Evolutionary conservation across 345 rosid species (phyloP), one percentile per base, ranked within the genome.

Genomic region (Kernera saxatilis): DNA sequence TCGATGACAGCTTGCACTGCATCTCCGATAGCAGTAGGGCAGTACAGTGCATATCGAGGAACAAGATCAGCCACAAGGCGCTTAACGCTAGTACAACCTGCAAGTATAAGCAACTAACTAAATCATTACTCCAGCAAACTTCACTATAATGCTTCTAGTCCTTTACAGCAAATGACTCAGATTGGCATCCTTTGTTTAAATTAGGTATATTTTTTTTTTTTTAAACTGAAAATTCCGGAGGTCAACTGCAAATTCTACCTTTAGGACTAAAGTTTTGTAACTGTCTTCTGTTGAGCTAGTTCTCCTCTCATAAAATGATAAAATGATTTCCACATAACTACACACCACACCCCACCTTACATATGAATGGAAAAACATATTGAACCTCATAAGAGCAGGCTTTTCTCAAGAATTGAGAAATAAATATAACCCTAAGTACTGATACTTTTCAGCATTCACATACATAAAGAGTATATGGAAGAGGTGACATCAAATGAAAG

Each of bases 81-180:
- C 69, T 89, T 93, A 53, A 81, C 98, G 32, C 99, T 89, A 30
- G 81, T 58, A 73, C 99, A 94, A 56, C 99, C 99, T 94, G 86
- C 81, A 84, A 55, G 74, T 44, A 40, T 62, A 54, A 45, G 46
- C 29, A 75, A 45, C 65, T 26, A 53, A 39, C 79, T 21, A 75
- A 44, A 62, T 75, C 70, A 37, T 45, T 41, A 52, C 37, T 44
- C 44, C 45, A 45, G 40, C 32, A 26, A 29, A 54, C 29, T 26
- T 53, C 73, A 61, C 23, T 26, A 6, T 69, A 33, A 21, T 17
- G 74, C 63, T 41, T 75, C 6, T 67, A 40, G 17, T 50, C 18
- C 60, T 49, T 13, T 40, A 23, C 63, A 59, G 36, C 0, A 41
- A 32, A 74, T 32, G 25, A 71, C 21, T 65, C 35, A 59, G 22